Evolutionary conservation across 768 basidiomycete species (phyloP), one percentile per base, ranked within the genome.

Genomic region (Serendipita indica): DNA sequence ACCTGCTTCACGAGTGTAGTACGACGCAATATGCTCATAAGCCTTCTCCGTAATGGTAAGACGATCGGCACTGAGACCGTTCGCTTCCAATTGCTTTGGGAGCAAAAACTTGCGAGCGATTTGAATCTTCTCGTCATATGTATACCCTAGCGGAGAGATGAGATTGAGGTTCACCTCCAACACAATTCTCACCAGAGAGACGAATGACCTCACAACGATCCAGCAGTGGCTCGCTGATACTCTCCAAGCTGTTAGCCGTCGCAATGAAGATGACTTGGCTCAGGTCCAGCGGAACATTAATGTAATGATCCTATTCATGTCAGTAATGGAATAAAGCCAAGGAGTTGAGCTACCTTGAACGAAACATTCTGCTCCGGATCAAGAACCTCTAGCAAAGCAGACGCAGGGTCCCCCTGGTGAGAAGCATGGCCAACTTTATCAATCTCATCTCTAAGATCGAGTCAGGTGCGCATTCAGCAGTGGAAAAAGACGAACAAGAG

Each of bases 291-390:
- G 89, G 89, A 7, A 88, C 82, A 61, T 91, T 89, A 67, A 92
- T 79, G 66, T 90, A 94, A 71, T 96, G 92, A 69, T 96, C 92
- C 80, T 89, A 65, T 30, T 68, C 63, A 5, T 37, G 60, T 4
- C 57, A 57, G 27, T 45, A n/a, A 2, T 37, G 27, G 1, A 33
- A 32, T 13, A 10, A 37, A 16, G 14, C 12, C 46, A 58, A 49
- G 13, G 60, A 7, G 33, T 60, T 22, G 1, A 7, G 39, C 43
- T 49, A 58, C 59, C 58, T 25, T 57, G 41, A 62, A 61, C 0
- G 80, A 76, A 66, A 86, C 79, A 62, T 92, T 93, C 69, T 94
- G 90, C 67, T 96, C 93, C 0, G 93, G 93, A 67, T 96, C 93
- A 57, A 97, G 75, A 0, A 93, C 90, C 65, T 97, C 92, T 3